Evolutionary conservation across 108 stramenopile genomes (phyloP).

Genomic region (Nitzschia sp.): DNA sequence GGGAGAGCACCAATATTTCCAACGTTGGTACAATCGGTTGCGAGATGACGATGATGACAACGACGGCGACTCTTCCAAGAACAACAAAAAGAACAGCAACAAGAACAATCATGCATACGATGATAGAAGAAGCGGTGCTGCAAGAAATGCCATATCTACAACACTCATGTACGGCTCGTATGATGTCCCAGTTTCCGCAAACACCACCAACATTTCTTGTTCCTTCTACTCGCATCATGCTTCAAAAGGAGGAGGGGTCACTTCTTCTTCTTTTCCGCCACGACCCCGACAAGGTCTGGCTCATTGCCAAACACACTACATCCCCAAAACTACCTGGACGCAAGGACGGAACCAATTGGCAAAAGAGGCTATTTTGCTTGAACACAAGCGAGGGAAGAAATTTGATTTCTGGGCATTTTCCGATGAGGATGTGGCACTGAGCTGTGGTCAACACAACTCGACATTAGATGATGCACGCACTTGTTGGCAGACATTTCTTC

Average conservation of each 20-base stretch:
- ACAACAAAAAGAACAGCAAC: too few relatives aligned
- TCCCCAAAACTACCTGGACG: not conserved
- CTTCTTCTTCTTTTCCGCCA: too few relatives aligned
- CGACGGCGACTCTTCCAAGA: too few relatives aligned
- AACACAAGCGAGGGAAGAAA: not conserved
- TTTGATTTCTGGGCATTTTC: not conserved
- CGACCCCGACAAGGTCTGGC: not conserved
- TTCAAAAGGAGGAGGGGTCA: too few relatives aligned
- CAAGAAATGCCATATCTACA: not conserved
- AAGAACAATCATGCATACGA: too few relatives aligned
- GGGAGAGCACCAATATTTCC: not conserved
- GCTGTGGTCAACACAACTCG: not conserved
- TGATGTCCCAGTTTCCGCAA: not conserved
- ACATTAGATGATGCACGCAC: not conserved
- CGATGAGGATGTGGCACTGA: not conserved
- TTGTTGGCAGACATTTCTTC: not conserved
- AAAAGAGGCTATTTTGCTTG: not conserved
- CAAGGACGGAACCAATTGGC: constrained; percentile 1
- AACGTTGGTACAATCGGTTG: not conserved
- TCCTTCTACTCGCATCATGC: too few relatives aligned
- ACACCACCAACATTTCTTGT: not conserved
- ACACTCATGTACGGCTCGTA: constrained; percentile 1
- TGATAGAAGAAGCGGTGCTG: too few relatives aligned
- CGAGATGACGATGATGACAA: not conserved
- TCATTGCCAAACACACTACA: not conserved